Conservation (phyloP, 129 eudicot species). For the Deinandra increscens region DNA sequence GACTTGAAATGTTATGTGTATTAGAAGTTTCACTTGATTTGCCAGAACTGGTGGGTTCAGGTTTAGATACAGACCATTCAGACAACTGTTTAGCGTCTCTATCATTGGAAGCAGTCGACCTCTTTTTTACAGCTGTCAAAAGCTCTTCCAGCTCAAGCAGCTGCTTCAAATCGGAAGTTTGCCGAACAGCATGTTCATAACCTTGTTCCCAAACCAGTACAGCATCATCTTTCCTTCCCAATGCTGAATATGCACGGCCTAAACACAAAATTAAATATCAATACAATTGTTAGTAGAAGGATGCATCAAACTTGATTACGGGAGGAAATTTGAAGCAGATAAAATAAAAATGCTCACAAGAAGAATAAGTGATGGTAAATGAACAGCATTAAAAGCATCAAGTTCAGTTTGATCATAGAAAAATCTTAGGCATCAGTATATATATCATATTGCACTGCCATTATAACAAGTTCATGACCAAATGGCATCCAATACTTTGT, state of each 20-base stretch:
- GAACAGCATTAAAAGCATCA: conserved; percentile 13
- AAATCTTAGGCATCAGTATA: conserved; percentile 11
- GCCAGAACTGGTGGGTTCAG: conserved; percentile 36
- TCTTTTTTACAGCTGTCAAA: conserved; percentile 51
- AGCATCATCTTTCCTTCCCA: conserved; percentile 88
- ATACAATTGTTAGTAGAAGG: conserved; percentile 9
- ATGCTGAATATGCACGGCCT: conserved; percentile 90
- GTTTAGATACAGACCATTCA: conserved; percentile 39
- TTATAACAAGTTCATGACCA: not conserved
- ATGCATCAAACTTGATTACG: conserved; percentile 5
- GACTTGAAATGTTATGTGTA: conserved; percentile 34
- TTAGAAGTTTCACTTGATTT: conserved; percentile 40
- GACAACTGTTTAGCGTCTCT: conserved; percentile 38
- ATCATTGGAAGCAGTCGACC: conserved; percentile 37
- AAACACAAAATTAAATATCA: conserved; percentile 20
- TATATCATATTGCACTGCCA: conserved; percentile 11
- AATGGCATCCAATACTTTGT: conserved; percentile 8
- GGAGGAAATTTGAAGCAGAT: conserved; percentile 2
- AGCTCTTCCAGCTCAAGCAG: conserved; percentile 92
- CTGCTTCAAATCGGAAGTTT: conserved; percentile 83
- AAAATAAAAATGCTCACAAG: conserved; percentile 10
- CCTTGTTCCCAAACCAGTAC: conserved; percentile 85
- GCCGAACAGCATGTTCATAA: conserved; percentile 62
- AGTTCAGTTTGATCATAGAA: conserved; percentile 5
- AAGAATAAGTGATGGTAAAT: conserved; percentile 2